phyloP scores from a whole-genome alignment of 345 rosid genomes.

The Anastatica hierochuntica region DNA sequence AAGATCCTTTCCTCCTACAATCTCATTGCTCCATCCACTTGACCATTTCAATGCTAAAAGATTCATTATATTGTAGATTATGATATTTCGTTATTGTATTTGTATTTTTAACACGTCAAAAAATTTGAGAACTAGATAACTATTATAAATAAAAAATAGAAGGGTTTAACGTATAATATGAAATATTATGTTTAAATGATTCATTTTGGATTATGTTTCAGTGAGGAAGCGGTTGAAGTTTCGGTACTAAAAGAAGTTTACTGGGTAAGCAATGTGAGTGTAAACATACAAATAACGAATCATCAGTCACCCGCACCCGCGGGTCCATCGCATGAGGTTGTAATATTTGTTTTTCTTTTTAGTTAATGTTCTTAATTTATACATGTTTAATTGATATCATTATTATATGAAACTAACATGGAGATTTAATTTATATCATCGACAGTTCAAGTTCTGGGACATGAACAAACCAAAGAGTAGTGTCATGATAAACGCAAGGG shows the following conservation, averaged over 20 bases:
- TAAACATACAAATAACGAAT: background rate
- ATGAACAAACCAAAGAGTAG: conserved; percentile 10
- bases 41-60: too few relatives aligned
- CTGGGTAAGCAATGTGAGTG: background rate
- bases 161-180: too few relatives aligned
- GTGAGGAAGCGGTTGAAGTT: background rate
- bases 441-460: background rate
- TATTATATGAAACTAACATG: background rate
- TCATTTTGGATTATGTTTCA: too few relatives aligned
- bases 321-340: background rate
- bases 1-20: too few relatives aligned
- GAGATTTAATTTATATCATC: background rate
- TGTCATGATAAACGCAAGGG: conserved; percentile 44
- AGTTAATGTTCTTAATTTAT: background rate
- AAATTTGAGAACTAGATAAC: too few relatives aligned
- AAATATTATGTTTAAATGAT: background rate
- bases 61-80: too few relatives aligned
- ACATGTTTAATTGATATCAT: background rate
- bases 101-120: too few relatives aligned
- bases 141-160: too few relatives aligned
- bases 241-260: background rate
- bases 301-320: background rate
- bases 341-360: background rate
- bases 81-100: too few relatives aligned
- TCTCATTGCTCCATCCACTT: too few relatives aligned